phyloP scores from a whole-genome alignment of 2,329 filamentous ascomycete species.

The Ophiostoma sp. region DNA sequence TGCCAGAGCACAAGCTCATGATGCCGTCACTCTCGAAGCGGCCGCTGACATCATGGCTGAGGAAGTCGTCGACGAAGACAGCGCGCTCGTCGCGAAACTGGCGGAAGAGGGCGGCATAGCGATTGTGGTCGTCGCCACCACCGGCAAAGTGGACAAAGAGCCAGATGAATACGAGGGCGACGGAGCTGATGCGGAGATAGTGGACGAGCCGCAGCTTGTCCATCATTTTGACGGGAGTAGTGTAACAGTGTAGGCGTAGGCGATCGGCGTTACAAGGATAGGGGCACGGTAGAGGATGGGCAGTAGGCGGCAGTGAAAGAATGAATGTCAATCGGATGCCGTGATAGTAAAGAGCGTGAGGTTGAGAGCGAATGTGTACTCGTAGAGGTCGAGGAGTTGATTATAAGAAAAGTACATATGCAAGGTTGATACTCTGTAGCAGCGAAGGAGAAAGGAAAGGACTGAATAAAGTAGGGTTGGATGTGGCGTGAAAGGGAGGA shows the following conservation, averaged over 20 bases:
- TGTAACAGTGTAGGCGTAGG: too few relatives aligned
- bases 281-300: too few relatives aligned
- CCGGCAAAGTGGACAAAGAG: slow-evolving; percentile 29
- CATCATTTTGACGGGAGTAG: slow-evolving; percentile 27
- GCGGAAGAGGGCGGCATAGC: slow-evolving; percentile 28
- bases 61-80: slow-evolving; percentile 34
- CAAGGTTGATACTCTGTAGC: too few relatives aligned
- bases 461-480: background rate
- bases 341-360: background rate
- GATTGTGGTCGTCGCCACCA: slow-evolving; percentile 14
- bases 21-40: slow-evolving; percentile 33
- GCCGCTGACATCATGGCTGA: slow-evolving; percentile 34
- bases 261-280: background rate
- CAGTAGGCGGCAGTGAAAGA: too few relatives aligned
- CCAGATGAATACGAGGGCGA: slow-evolving; percentile 29
- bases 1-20: slow-evolving; percentile 34
- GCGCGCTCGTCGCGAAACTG: slow-evolving; percentile 33
- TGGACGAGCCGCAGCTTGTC: slow-evolving; percentile 29
- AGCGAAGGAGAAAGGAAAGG: background rate
- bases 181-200: slow-evolving; percentile 29
- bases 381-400: too few relatives aligned
- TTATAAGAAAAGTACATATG: too few relatives aligned
- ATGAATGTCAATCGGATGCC: too few relatives aligned
- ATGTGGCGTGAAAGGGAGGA: slow-evolving; percentile 2
- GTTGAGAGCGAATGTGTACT: too few relatives aligned